Evolutionary conservation across 345 rosid species (phyloP).

Genomic region (Citrus medica): DNA sequence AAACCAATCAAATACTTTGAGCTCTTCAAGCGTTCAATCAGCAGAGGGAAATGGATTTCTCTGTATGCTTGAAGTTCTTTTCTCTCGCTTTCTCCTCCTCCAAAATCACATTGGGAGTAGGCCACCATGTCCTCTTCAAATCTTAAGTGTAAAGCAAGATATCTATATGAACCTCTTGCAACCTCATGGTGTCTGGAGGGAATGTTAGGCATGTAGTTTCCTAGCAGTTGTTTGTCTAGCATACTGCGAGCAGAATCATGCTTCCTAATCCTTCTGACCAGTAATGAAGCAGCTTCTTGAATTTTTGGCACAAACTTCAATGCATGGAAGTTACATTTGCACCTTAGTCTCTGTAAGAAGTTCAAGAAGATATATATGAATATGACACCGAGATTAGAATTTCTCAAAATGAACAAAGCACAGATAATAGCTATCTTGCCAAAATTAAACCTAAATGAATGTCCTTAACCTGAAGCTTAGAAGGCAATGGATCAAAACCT

Average conservation of each 20-base stretch:
- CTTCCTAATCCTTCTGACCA: conserved; percentile 71
- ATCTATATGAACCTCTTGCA: conserved; percentile 36
- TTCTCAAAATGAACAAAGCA: not conserved
- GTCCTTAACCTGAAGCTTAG: conserved; percentile 63
- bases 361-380: not conserved
- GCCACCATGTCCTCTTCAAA: conserved; percentile 98
- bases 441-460: not conserved
- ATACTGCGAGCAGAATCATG: conserved; percentile 31
- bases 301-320: conserved; percentile 72
- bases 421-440: not conserved
- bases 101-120: conserved; percentile 84
- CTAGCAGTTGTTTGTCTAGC: conserved; percentile 67
- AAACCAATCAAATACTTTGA: conserved; percentile 39
- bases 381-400: conserved; percentile 9
- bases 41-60: conserved; percentile 77
- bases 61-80: conserved; percentile 80
- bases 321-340: conserved; percentile 95
- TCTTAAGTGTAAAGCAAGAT: conserved; percentile 85
- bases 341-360: conserved; percentile 61
- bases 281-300: conserved; percentile 57
- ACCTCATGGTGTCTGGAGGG: conserved; percentile 23
- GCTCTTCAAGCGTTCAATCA: conserved; percentile 58
- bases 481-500: conserved; percentile 81
- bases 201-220: conserved; percentile 37
- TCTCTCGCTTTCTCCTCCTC: conserved; percentile 71